These are phyloP conservation scores for Linum trigynum DNA, from an alignment of 345 rosid genomes.

Conservation along the genomic window DNA sequence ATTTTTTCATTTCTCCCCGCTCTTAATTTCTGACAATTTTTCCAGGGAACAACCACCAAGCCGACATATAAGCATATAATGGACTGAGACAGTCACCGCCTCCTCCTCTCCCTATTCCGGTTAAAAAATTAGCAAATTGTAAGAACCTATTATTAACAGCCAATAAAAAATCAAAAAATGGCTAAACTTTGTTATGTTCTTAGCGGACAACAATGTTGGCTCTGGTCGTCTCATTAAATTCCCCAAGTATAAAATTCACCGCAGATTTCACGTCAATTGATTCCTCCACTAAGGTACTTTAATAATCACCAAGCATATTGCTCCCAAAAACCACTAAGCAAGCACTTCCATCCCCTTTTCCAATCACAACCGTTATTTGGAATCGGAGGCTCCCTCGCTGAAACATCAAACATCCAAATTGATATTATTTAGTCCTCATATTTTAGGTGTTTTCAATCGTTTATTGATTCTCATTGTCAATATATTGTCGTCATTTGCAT, in stretches of 20 bases:
- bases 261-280: conserved; percentile 6
- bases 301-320: too few relatives aligned
- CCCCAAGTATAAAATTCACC: conserved; percentile 7
- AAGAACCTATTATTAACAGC: background rate
- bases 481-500: too few relatives aligned
- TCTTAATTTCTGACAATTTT: background rate
- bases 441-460: too few relatives aligned
- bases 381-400: too few relatives aligned
- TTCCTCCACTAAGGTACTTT: background rate
- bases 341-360: too few relatives aligned
- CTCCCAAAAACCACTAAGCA: too few relatives aligned
- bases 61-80: conserved; percentile 82
- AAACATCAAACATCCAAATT: too few relatives aligned
- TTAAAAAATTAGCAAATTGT: background rate
- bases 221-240: conserved; percentile 7
- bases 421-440: too few relatives aligned
- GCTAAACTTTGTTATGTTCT: background rate
- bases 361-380: too few relatives aligned
- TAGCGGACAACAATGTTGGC: conserved; percentile 6
- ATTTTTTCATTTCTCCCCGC: background rate
- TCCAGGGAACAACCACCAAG: conserved; percentile 22
- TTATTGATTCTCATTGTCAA: too few relatives aligned
- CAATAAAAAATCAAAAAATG: background rate
- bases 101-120: conserved; percentile 3
- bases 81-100: conserved; percentile 26